phyloP scores from a whole-genome alignment of 2,329 filamentous ascomycete species.

The Leptographium flavum region DNA sequence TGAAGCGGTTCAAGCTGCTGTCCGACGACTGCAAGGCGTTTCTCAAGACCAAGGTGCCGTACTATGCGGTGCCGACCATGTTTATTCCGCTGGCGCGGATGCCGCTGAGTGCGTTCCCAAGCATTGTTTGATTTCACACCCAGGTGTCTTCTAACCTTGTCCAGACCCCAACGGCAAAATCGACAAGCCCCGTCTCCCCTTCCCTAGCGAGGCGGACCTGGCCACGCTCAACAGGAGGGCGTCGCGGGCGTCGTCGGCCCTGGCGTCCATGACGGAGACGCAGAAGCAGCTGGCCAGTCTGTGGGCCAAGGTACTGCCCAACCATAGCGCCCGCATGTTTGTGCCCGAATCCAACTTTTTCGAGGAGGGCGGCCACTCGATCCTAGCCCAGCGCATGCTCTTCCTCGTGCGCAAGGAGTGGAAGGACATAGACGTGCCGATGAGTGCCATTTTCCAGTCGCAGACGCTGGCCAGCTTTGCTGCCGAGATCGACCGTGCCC shows the following conservation, averaged over 20 bases:
- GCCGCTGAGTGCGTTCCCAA: slow-evolving; percentile 7
- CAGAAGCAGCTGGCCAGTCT: slow-evolving; percentile 54
- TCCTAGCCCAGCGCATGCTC: slow-evolving; percentile 70
- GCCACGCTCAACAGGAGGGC: slow-evolving; percentile 11
- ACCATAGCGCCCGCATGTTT: slow-evolving; percentile 35
- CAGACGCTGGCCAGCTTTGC: slow-evolving; percentile 35
- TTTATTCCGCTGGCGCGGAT: slow-evolving; percentile 56
- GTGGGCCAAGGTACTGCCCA: slow-evolving; percentile 58
- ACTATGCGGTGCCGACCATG: slow-evolving; percentile 61
- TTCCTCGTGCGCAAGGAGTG: slow-evolving; percentile 41
- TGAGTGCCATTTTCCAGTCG: slow-evolving; percentile 55
- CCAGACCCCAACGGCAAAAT: slow-evolving; percentile 66
- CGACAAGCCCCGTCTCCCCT: slow-evolving; percentile 65
- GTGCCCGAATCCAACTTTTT: slow-evolving; percentile 50
- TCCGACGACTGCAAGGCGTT: slow-evolving; percentile 21
- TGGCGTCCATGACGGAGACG: slow-evolving; percentile 32
- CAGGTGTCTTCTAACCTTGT: not conserved
- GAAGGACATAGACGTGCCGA: slow-evolving; percentile 39
- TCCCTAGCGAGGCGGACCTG: slow-evolving; percentile 53
- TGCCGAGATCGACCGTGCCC: slow-evolving; percentile 27
- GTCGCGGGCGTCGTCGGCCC: slow-evolving; percentile 11
- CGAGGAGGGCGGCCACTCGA: slow-evolving; percentile 66
- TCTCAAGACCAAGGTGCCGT: slow-evolving; percentile 56
- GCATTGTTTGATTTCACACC: not conserved
- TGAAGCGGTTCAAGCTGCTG: slow-evolving; percentile 7